Percentiles rank a stretch among this genome's conserved stretches.
Conservation (phyloP, 2,329 filamentous ascomycete genomes). For the Cryphonectria radicalis region DNA sequence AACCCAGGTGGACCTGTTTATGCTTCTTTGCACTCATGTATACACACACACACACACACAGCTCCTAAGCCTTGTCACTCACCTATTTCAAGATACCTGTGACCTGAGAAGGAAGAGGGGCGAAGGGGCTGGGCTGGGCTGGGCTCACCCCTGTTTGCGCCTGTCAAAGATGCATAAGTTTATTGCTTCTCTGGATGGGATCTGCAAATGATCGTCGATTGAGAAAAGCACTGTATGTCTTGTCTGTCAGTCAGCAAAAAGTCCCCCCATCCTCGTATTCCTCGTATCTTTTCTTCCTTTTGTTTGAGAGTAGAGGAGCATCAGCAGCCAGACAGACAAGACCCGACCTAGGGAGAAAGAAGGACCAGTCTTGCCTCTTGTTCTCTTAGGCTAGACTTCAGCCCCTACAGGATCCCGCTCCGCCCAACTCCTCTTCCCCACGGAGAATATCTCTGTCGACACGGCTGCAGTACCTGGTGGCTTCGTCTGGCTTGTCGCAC, state of each 20-base stretch:
- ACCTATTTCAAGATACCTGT: not conserved
- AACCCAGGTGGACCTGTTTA: not conserved
- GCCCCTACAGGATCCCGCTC: not conserved
- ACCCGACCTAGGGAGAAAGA: not conserved
- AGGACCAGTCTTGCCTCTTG: not conserved
- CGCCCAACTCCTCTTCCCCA: not conserved
- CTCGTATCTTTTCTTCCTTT: not conserved
- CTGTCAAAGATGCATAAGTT: slow-evolving; percentile 22
- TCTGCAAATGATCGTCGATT: not conserved
- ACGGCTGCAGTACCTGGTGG: not conserved
- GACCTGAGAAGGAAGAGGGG: not conserved
- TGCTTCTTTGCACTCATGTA: not conserved
- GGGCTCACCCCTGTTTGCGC: slow-evolving; percentile 23
- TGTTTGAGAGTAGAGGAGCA: not conserved
- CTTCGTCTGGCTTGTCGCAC: not conserved
- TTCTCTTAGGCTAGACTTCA: not conserved
- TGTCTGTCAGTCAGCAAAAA: not conserved
- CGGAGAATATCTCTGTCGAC: not conserved
- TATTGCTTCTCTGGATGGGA: not conserved
- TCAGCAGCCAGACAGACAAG: not conserved
- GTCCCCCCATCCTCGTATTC: not conserved
- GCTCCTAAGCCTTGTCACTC: not conserved
- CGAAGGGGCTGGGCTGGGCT: not conserved
- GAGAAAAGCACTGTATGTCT: not conserved
- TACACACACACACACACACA: not conserved